Percentiles rank a stretch among this genome's conserved stretches.
phyloP scores from a whole-genome alignment of 1,284 basidiomycete genomes.

The Polyporus tsugae region DNA sequence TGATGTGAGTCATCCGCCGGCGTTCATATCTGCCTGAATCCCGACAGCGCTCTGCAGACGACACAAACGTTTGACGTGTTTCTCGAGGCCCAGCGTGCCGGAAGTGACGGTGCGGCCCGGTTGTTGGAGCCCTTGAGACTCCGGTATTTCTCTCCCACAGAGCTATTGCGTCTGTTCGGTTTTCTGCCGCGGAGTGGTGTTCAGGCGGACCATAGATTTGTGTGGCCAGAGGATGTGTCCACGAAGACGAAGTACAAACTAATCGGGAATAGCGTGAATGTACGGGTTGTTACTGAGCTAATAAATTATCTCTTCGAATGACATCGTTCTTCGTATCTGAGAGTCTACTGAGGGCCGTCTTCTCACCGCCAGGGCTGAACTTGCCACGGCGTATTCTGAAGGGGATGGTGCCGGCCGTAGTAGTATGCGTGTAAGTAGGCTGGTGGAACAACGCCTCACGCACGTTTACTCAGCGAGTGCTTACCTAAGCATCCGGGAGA shows the following conservation, averaged over 20 bases:
- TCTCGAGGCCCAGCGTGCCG: constrained; percentile 51
- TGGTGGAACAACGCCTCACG: constrained; percentile 17
- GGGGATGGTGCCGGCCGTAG: neutral
- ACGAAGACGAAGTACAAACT: constrained; percentile 74
- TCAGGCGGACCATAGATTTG: constrained; percentile 44
- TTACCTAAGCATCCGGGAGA: constrained; percentile 30
- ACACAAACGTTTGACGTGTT: constrained; percentile 66
- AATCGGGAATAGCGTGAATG: constrained; percentile 84
- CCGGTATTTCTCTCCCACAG: constrained; percentile 76
- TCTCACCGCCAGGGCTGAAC: neutral
- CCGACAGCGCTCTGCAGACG: constrained; percentile 54
- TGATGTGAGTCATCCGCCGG: constrained; percentile 62
- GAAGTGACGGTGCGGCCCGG: constrained; percentile 54
- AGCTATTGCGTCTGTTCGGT: constrained; percentile 73
- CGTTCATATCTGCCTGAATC: neutral
- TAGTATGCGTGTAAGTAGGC: neutral
- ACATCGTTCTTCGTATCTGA: neutral
- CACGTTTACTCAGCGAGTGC: constrained; percentile 35
- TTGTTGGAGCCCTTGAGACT: constrained; percentile 64
- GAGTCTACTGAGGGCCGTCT: no score
- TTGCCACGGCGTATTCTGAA: constrained; percentile 1
- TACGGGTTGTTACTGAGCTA: constrained; percentile 66
- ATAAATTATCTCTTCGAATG: constrained; percentile 59
- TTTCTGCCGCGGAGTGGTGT: constrained; percentile 49
- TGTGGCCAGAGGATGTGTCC: constrained; percentile 68